Base-by-base conservation (phyloP, 495 filamentous ascomycete species). In the Tuber umbilicatum region DNA sequence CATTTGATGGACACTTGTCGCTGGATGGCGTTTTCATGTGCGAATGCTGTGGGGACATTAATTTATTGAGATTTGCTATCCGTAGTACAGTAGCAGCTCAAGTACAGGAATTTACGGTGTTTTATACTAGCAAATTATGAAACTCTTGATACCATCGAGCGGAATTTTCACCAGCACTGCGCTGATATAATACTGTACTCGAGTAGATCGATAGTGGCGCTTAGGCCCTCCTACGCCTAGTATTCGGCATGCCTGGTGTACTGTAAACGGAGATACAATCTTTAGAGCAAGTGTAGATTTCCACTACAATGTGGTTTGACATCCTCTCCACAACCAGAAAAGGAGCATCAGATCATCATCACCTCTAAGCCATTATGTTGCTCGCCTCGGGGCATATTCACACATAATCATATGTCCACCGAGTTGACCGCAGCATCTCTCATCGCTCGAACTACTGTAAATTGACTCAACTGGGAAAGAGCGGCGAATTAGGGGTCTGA, bases 401-500 rank as follows among this genome's bases (percentile, higher is more conserved):
- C 35, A 64, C 55, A 64, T 64, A 60, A 17, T 27, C 9, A 31
- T 17, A 35, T 0, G 4, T 35, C 17, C 17, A 35, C 55, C 5
- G 14, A 64, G 27, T 7, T 9, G 9, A 10, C 23, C 23, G 55
- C 5, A 64, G 4, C 27, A 35, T 64, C 55, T 35, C 12, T 35
- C 12, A 64, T 64, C 55, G 35, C 55, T 35, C 55, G 27, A 31
- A 64, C 6, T 64, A 14, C 55, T 10, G 12, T 35, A 35, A 64
- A 64, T 64, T 64, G 27, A 31, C 55, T 35, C 55, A 64, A 27
- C 5, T 14, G 27, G 55, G n/a, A n/a, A 14, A 70, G 19, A 42
- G 38, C 72, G 42, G 76, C 72, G 68, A 78, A 79, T 79, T 69
- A 78, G 47, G 68, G 68, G 12, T 39, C 67, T 72, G 45, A 73